Percentiles rank a stretch among this genome's conserved stretches.
These are phyloP conservation scores for Trichosporon ovoides DNA, from an alignment of 1,284 basidiomycete genomes.

Conservation along the genomic window DNA sequence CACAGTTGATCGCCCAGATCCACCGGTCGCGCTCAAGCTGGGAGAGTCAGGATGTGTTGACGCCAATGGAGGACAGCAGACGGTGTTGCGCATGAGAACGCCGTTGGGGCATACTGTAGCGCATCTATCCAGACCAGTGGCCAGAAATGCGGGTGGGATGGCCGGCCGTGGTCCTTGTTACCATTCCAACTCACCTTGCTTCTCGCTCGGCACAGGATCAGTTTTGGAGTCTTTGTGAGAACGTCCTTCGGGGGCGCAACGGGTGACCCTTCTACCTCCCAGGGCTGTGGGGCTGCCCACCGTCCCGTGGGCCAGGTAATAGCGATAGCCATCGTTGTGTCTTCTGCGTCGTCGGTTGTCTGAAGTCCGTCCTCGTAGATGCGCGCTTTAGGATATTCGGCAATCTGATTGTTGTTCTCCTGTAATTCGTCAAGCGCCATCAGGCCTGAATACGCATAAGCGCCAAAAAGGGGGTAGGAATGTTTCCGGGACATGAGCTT, in stretches of 20 bases:
- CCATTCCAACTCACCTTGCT: constrained; percentile 37
- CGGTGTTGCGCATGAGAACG: too few relatives aligned
- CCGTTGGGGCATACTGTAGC: too few relatives aligned
- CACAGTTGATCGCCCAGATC: constrained; percentile 47
- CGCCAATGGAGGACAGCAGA: neutral
- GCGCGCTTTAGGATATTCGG: constrained; percentile 26
- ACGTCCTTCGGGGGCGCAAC: constrained; percentile 22
- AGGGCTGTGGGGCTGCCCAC: constrained; percentile 28
- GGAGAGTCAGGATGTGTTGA: constrained; percentile 1
- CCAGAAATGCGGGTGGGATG: too few relatives aligned
- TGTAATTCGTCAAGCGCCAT: constrained; percentile 41
- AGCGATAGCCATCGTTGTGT: constrained; percentile 43
- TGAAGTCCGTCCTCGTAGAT: constrained; percentile 47
- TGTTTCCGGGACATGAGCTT: constrained; percentile 28
- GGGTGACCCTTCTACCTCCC: constrained; percentile 24
- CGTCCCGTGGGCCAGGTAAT: constrained; percentile 21
- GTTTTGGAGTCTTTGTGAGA: constrained; percentile 25
- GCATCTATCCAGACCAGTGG: too few relatives aligned
- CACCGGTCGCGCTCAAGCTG: constrained; percentile 49
- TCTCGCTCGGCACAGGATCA: constrained; percentile 42
- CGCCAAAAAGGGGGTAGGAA: constrained; percentile 41
- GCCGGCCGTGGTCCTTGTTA: neutral
- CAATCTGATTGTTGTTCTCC: constrained; percentile 21
- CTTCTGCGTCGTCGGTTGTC: constrained; percentile 40
- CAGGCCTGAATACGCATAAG: constrained; percentile 47